These are phyloP conservation scores for Pugionium cornutum DNA, from an alignment of 345 rosid genomes.

Conservation along the genomic window DNA sequence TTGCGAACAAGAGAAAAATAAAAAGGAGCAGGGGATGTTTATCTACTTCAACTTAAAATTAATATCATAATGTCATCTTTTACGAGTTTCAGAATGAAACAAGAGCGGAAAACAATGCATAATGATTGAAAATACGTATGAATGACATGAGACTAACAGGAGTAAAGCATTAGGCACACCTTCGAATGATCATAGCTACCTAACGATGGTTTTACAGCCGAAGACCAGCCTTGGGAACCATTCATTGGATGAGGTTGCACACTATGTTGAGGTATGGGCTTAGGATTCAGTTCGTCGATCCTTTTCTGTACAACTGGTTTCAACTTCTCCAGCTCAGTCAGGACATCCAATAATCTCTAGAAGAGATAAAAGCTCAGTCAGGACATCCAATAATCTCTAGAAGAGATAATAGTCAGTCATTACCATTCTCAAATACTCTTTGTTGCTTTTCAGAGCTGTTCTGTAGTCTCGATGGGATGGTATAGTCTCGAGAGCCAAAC, in stretches of 20 bases:
- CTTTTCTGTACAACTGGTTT: conserved; percentile 75
- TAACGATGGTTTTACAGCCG: conserved; percentile 48
- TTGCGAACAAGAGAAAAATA: conserved; percentile 29
- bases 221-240: conserved; percentile 50
- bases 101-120: conserved; percentile 11
- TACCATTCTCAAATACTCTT: conserved; percentile 66
- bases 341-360: conserved; percentile 63
- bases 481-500: conserved; percentile 93
- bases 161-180: conserved; percentile 49
- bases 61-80: background rate
- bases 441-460: conserved; percentile 51
- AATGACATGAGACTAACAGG: conserved; percentile 30
- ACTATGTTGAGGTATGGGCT: conserved; percentile 45
- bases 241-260: conserved; percentile 45
- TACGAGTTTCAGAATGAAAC: conserved; percentile 1
- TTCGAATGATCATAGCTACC: conserved; percentile 45
- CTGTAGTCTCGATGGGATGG: conserved; percentile 84
- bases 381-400: conserved; percentile 16
- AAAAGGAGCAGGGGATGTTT: conserved; percentile 9
- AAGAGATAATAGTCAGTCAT: background rate
- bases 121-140: background rate
- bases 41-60: conserved; percentile 27
- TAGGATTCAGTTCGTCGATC: conserved; percentile 57
- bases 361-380: conserved; percentile 29
- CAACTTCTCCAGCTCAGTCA: conserved; percentile 82